Percentiles rank a stretch among this genome's conserved stretches.
phyloP scores from a whole-genome alignment of 2,329 filamentous ascomycete genomes.

The Alternaria atra region DNA sequence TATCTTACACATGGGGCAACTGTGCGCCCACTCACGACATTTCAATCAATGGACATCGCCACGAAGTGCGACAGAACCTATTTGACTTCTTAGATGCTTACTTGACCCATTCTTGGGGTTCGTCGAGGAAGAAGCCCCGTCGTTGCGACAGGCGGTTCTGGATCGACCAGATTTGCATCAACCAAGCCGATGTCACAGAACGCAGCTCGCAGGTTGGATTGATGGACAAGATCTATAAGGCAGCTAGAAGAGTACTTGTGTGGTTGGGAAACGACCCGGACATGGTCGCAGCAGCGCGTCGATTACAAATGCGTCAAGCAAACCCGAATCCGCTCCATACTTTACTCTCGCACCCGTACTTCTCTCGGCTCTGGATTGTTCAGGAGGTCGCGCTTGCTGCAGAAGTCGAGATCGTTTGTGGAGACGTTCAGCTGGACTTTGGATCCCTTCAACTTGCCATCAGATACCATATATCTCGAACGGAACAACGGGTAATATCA shows the following conservation, averaged over 20 bases:
- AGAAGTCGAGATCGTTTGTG: not conserved
- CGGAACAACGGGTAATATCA: too few relatives aligned
- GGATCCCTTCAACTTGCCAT: not conserved
- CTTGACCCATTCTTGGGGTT: fast-evolving
- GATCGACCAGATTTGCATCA: slow-evolving; percentile 1
- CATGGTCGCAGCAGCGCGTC: not conserved
- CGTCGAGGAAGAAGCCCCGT: fast-evolving
- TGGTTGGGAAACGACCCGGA: not conserved
- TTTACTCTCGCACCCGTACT: not conserved
- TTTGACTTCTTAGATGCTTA: not conserved
- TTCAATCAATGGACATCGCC: fast-evolving
- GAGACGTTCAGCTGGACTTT: not conserved
- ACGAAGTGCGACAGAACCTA: not conserved
- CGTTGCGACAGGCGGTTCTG: not conserved
- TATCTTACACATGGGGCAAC: not conserved
- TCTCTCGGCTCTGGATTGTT: not conserved
- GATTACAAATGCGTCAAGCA: too few relatives aligned
- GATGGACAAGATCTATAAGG: not conserved
- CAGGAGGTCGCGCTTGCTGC: not conserved
- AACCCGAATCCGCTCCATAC: not conserved
- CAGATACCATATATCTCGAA: not conserved
- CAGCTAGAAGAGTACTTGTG: fast-evolving
- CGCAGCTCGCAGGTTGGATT: not conserved
- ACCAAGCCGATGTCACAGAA: fast-evolving
- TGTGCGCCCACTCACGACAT: not conserved